These are phyloP conservation scores for Stevia rebaudiana DNA, from an alignment of 140 eudicot genomes.

Conservation along the genomic window DNA sequence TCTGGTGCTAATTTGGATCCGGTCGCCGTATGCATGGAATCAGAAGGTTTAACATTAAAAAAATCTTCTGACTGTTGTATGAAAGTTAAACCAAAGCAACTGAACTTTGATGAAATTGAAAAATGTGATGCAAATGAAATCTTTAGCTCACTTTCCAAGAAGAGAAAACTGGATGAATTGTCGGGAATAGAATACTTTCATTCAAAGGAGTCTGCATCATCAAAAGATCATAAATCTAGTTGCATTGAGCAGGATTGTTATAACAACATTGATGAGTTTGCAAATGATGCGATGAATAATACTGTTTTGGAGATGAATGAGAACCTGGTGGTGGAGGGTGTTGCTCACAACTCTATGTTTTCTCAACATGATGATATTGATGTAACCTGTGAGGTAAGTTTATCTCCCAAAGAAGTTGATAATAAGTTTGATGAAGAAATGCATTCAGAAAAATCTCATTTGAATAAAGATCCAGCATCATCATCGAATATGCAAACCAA, in stretches of 20 bases:
- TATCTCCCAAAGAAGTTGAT: constrained; percentile 20
- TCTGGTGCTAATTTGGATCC: constrained; percentile 21
- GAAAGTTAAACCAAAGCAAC: constrained; percentile 50
- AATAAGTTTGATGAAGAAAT: constrained; percentile 24
- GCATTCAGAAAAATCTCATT: constrained; percentile 17
- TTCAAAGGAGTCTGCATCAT: constrained; percentile 24
- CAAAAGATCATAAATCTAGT: constrained; percentile 23
- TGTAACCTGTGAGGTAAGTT: constrained; percentile 16
- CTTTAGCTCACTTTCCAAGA: constrained; percentile 20
- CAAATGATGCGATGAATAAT: constrained; percentile 16
- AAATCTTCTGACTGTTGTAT: constrained; percentile 28
- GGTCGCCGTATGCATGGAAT: constrained; percentile 24
- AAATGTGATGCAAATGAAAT: constrained; percentile 25
- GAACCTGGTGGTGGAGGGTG: constrained; percentile 19
- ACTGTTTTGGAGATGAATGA: constrained; percentile 5
- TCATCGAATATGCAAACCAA: constrained; percentile 22
- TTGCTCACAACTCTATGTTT: constrained; percentile 21
- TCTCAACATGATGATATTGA: constrained; percentile 16
- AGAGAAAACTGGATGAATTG: constrained; percentile 30
- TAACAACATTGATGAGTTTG: constrained; percentile 17
- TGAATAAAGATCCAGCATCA: constrained; percentile 23
- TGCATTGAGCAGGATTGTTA: constrained; percentile 21
- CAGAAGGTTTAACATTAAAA: constrained; percentile 32
- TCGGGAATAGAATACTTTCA: constrained; percentile 18
- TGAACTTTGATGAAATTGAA: constrained; percentile 46